A percentile compares a stretch with the other conserved stretches of the same genome.
Evolutionary conservation across 1,284 basidiomycete species (phyloP).

Genomic region (Grifola frondosa): DNA sequence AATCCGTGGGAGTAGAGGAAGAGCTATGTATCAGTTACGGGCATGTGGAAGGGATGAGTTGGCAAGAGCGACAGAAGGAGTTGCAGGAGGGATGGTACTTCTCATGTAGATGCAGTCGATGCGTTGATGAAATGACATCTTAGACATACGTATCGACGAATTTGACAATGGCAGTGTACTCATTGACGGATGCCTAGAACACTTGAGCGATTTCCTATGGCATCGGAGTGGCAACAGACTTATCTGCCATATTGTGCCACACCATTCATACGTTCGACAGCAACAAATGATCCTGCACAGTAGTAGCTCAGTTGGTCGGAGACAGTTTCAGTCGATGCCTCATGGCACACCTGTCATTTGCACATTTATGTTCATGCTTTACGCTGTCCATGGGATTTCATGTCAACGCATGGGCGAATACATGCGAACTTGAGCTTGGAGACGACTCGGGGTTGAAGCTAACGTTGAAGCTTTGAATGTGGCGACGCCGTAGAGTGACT

Average conservation of each 20-base stretch:
- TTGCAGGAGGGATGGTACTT: constrained; percentile 34
- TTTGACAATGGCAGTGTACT: neutral
- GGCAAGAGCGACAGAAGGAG: constrained; percentile 25
- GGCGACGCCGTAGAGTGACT: too few relatives aligned
- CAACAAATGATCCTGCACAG: too few relatives aligned
- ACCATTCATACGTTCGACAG: too few relatives aligned
- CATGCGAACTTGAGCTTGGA: neutral
- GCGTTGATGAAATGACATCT: constrained; percentile 20
- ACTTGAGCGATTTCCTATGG: neutral
- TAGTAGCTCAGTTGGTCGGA: too few relatives aligned
- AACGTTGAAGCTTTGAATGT: too few relatives aligned
- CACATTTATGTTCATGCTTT: too few relatives aligned
- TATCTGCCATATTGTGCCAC: too few relatives aligned
- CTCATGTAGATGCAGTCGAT: constrained; percentile 29
- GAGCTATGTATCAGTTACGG: constrained; percentile 36
- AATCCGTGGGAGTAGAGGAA: constrained; percentile 22
- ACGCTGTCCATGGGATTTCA: too few relatives aligned
- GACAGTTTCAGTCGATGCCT: too few relatives aligned
- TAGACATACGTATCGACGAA: neutral
- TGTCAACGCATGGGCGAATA: too few relatives aligned
- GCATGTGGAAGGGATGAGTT: constrained; percentile 27
- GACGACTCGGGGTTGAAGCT: too few relatives aligned
- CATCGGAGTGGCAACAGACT: neutral
- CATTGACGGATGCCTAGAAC: neutral
- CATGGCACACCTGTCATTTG: too few relatives aligned